phyloP scores from a whole-genome alignment of 2,329 filamentous ascomycete genomes.

The Botrytis fragariae region DNA sequence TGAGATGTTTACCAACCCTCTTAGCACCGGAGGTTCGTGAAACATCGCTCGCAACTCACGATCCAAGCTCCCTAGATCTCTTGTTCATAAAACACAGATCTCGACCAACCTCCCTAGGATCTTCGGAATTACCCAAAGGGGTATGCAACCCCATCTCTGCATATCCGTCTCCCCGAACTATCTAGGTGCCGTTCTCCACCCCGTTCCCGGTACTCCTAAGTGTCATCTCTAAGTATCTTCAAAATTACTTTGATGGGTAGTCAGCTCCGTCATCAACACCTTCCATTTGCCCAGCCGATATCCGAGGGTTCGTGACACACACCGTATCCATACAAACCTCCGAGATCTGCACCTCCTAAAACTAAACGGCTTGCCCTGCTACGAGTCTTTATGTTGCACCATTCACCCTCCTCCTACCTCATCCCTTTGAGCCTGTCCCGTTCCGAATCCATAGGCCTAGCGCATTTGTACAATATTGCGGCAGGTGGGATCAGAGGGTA shows the following conservation, averaged over 20 bases:
- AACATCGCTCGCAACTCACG: neutral
- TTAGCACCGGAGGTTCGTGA: neutral
- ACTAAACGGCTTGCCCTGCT: neutral
- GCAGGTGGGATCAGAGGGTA: neutral
- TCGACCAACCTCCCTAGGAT: neutral
- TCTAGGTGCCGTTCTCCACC: neutral
- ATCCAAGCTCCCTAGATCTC: neutral
- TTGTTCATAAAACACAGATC: neutral
- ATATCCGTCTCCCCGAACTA: neutral
- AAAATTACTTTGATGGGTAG: neutral
- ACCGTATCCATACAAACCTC: neutral
- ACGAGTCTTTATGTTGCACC: neutral
- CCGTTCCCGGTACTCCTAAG: neutral
- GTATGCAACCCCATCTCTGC: neutral
- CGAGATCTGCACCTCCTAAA: neutral
- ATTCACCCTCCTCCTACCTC: neutral
- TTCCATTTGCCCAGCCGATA: neutral
- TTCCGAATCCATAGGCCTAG: neutral
- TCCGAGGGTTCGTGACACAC: neutral
- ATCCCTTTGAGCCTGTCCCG: neutral
- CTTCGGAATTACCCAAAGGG: neutral
- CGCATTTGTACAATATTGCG: neutral
- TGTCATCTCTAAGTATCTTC: neutral
- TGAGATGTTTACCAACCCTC: neutral
- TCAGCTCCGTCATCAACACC: neutral